Percentiles rank a stretch among this genome's conserved stretches.
These are phyloP conservation scores for Xylaria palmicola DNA, from an alignment of 495 filamentous ascomycete genomes.

Conservation along the genomic window DNA sequence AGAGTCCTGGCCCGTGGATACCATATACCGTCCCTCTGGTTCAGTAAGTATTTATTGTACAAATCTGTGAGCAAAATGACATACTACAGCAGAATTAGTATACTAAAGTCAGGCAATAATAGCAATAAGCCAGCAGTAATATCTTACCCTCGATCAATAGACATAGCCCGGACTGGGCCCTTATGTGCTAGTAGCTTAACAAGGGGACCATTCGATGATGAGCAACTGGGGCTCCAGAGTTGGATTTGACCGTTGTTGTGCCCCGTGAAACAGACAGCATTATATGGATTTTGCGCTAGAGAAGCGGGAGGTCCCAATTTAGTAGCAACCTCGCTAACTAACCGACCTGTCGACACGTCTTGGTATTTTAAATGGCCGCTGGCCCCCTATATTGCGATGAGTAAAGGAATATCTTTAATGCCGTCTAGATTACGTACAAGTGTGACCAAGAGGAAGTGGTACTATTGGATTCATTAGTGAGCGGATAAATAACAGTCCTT, in stretches of 20 bases:
- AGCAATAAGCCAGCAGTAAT: not conserved
- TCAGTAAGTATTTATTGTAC: conserved; percentile 2
- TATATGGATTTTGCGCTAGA: conserved; percentile 82
- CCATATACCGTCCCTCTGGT: conserved; percentile 84
- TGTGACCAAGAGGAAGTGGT: conserved; percentile 90
- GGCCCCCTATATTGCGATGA: conserved; percentile 57
- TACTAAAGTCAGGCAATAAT: not conserved
- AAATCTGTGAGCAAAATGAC: not conserved
- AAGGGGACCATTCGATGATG: conserved; percentile 65
- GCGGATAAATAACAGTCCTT: not conserved
- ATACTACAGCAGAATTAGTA: conserved; percentile 8
- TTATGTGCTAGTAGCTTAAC: conserved; percentile 94
- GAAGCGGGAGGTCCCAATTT: conserved; percentile 79
- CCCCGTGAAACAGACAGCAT: conserved; percentile 86
- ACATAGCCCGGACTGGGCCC: conserved; percentile 85
- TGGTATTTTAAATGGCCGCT: conserved; percentile 89
- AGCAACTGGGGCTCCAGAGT: conserved; percentile 87
- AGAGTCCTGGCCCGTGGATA: conserved; percentile 83
- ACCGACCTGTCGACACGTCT: conserved; percentile 87
- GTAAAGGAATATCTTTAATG: conserved; percentile 11
- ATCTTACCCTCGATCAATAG: conserved; percentile 64
- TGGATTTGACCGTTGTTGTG: conserved; percentile 94
- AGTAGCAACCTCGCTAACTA: conserved; percentile 80
- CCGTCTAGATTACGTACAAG: conserved; percentile 52
- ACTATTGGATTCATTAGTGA: conserved; percentile 33